Base-by-base conservation (phyloP, 257 asterid genomes). In the Solanum okadae region DNA sequence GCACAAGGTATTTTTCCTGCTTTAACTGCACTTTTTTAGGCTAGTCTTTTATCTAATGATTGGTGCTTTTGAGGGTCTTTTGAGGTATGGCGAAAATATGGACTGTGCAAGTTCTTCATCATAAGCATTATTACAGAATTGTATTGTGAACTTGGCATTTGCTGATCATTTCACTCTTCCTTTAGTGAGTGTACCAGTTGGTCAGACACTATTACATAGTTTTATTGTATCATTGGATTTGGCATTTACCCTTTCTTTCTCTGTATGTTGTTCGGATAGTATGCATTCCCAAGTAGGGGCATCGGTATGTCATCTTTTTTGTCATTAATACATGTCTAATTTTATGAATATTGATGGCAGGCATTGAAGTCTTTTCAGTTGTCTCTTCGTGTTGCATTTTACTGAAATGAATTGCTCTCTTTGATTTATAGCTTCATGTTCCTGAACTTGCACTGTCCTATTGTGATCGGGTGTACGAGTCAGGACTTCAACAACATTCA, bases 391-490 rank as follows among this genome's bases (percentile, higher is more conserved):
- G 86, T 81, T 81, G 27, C 61, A 76, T 76, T 22, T 76, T 81
- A 81, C 68, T 46, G 65, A 81, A 46, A 38, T 46, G 76, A 89
- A 52, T 86, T 68, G 67, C 35, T 89, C 71, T 76, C 52, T 90
- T 86, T 79, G 86, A 33, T 81, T 52, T 92, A 42, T 75, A 97
- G 99, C 95, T 97, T 90, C 94, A 94, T 91, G 95, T 95, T 93
- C 98, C 99, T 77, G 99, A 97, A 72, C 89, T 96, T 93, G 99
- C 99, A 73, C 90, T 97, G 84, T 87, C 98, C 77, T 96, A 97
- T 88, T 97, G 99, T 86, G 99, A 97, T 88, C 96, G 97, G 76
- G 92, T 97, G 77, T 94, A 97, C 70, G 98, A 97, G 86, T 92
- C 94, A 59, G 96, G 93, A 88, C 92, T 88, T 42, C 89, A 88